These are phyloP conservation scores for Omphalea diandra DNA, from an alignment of 441 rosid genomes.

Conservation along the genomic window DNA sequence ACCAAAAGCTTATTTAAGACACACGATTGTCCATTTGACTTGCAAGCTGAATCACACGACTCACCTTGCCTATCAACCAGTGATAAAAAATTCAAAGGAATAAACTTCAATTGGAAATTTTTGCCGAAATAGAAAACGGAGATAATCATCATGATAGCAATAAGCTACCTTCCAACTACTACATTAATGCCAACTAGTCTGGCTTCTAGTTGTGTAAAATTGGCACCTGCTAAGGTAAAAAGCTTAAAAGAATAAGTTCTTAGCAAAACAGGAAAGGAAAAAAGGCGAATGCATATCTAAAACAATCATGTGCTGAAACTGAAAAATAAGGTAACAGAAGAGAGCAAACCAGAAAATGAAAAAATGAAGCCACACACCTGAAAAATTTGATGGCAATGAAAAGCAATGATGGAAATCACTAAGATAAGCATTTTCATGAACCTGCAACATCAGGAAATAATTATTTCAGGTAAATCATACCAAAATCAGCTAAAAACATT, in stretches of 20 bases:
- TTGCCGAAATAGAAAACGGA: conserved; percentile 13
- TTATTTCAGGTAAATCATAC: conserved; percentile 22
- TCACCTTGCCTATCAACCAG: conserved; percentile 69
- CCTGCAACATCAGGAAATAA: conserved; percentile 46
- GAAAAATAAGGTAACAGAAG: neutral
- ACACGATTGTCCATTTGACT: conserved; percentile 75
- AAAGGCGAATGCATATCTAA: neutral
- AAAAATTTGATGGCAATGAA: conserved; percentile 68
- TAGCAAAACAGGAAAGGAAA: neutral
- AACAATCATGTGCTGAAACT: neutral
- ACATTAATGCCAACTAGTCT: conserved; percentile 79
- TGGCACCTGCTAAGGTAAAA: conserved; percentile 41
- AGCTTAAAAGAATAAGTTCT: neutral
- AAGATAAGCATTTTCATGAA: conserved; percentile 93
- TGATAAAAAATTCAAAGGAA: conserved; percentile 24
- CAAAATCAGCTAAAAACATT: neutral
- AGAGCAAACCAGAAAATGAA: neutral
- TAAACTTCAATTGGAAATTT: conserved; percentile 12
- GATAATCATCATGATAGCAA: conserved; percentile 19
- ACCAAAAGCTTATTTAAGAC: conserved; percentile 79
- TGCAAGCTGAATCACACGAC: conserved; percentile 87
- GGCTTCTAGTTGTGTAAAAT: conserved; percentile 51
- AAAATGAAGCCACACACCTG: conserved; percentile 42
- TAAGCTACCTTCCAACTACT: conserved; percentile 65
- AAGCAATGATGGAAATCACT: conserved; percentile 96